A percentile compares a stretch with the other conserved stretches of the same genome.
Conservation (phyloP, 1,139 yeast genomes). For the Geotrichum australiense region DNA sequence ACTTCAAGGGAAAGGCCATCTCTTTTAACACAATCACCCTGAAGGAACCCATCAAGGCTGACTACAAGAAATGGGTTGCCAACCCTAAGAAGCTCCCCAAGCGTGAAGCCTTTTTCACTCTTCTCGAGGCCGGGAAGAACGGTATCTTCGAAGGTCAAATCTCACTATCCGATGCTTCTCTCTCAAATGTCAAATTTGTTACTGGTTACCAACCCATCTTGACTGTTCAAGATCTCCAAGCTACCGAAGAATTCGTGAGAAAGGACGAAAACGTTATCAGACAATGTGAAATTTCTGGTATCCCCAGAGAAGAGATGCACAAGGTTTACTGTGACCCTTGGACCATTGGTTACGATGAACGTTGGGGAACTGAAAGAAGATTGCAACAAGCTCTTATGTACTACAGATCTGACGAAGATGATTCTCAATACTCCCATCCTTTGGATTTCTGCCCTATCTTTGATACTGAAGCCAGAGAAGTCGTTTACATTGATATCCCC, state of each 20-base stretch:
- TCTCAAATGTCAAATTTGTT: slow-evolving; percentile 44
- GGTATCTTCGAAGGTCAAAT: slow-evolving; percentile 68
- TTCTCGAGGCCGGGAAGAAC: slow-evolving; percentile 49
- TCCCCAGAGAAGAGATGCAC: slow-evolving; percentile 59
- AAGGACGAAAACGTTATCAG: no score
- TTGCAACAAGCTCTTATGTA: slow-evolving; percentile 77
- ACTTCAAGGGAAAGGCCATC: slow-evolving; percentile 40
- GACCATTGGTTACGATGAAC: slow-evolving; percentile 80
- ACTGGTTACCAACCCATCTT: slow-evolving; percentile 68
- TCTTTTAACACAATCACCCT: slow-evolving; percentile 64
- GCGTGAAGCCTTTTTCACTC: slow-evolving; percentile 57
- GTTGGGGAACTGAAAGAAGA: slow-evolving; percentile 72
- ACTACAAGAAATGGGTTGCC: slow-evolving; percentile 60
- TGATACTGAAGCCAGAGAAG: slow-evolving; percentile 63
- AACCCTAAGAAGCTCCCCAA: no score
- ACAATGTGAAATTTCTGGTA: slow-evolving; percentile 65
- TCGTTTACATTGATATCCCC: no score
- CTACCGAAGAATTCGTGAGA: slow-evolving; percentile 60
- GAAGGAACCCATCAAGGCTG: slow-evolving; percentile 61
- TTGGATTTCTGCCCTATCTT: slow-evolving; percentile 78
- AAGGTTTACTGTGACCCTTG: slow-evolving; percentile 78
- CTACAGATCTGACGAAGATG: slow-evolving; percentile 71
- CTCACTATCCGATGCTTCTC: slow-evolving; percentile 44
- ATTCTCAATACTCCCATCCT: no score
- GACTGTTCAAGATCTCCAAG: slow-evolving; percentile 59